Base-by-base conservation (phyloP, 169 alveolate genomes). In the Cryptosporidium sp. region DNA sequence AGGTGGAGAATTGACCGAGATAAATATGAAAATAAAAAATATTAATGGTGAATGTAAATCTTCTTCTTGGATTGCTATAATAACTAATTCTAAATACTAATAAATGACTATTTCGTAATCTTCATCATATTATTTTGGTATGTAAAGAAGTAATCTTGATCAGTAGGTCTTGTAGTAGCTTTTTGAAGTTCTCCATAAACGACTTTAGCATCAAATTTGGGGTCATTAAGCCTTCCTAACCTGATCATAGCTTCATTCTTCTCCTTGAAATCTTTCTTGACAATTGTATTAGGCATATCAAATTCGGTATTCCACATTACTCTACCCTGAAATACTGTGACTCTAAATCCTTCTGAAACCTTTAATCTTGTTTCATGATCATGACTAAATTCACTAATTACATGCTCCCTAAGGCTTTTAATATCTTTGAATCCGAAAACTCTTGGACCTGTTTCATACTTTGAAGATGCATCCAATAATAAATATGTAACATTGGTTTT, bases 121-220 rank as follows among this genome's bases (percentile, higher is more conserved):
- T 48, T 62, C 89, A 80, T 80, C 70, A 65, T 26, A 21, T 80
- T 80, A 58, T 80, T 80, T 48, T 80, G 89, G 35, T 80, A 80
- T 18, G 89, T 80, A 31, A 62, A 80, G 56, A 62, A 80, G 68
- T 80, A 58, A 29, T 80, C 89, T 29, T 80, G 65, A 51, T 80
- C 89, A 42, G 69, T 80, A 35, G 89, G 89, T 62, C 75, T 80
- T 61, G 89, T 80, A 26, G 89, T 80, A 29, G 89, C 89, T n/a
- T 80, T 80, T 48, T 62, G 73, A 10, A 80, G 60, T 26, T 80
- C 89, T 12, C 89, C 89, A 80, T 80, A 80, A 35, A 80, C 65
- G 26, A 80, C 80, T 44, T 80, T 80, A 26, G 80, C 89, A 29
- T 80, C 89, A 29, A 62, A 80, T 48, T 80, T 80, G 44, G 80